Evolutionary conservation across 805 yeast species (phyloP).

Genomic region (Trichomonascus vanleenenianus): DNA sequence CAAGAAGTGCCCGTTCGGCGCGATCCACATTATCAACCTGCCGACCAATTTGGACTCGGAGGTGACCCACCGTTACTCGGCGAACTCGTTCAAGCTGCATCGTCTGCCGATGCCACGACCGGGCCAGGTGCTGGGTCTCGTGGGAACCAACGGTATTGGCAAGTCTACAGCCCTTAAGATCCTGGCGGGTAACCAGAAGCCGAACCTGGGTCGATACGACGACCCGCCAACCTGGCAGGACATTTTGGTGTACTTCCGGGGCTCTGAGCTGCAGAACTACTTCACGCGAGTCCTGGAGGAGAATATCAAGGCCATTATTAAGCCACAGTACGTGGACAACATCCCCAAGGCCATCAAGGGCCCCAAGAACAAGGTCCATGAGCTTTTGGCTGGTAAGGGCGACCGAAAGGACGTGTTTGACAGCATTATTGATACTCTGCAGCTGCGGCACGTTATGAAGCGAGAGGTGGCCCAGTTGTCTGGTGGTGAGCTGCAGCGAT

Average conservation of each 20-base stretch:
- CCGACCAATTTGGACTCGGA: slow-evolving; percentile 91
- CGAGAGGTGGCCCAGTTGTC: slow-evolving; percentile 88
- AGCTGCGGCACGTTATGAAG: slow-evolving; percentile 63
- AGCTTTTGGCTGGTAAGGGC: slow-evolving; percentile 63
- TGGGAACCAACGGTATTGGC: slow-evolving; percentile 99
- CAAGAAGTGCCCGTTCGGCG: slow-evolving; percentile 97
- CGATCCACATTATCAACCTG: slow-evolving; percentile 88
- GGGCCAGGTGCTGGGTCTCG: slow-evolving; percentile 95
- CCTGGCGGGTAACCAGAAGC: slow-evolving; percentile 95
- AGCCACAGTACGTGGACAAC: slow-evolving; percentile 98
- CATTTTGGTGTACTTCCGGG: slow-evolving; percentile 84
- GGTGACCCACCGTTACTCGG: slow-evolving; percentile 95
- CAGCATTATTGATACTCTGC: slow-evolving; percentile 59
- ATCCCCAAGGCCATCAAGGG: slow-evolving; percentile 95
- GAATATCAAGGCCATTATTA: slow-evolving; percentile 90
- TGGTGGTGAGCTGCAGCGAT: slow-evolving; percentile 98
- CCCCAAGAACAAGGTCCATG: slow-evolving; percentile 75
- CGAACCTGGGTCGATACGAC: slow-evolving; percentile 89
- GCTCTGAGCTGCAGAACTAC: slow-evolving; percentile 93
- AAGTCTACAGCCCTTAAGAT: slow-evolving; percentile 95
- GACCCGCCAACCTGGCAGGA: slow-evolving; percentile 98
- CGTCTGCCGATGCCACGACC: slow-evolving; percentile 98
- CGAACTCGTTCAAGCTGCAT: slow-evolving; percentile 94
- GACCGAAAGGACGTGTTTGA: slow-evolving; percentile 67
- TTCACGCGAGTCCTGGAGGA: slow-evolving; percentile 92